These are phyloP conservation scores for Aspergillus nanangensis DNA, from an alignment of 495 filamentous ascomycete species.

Conservation along the genomic window DNA sequence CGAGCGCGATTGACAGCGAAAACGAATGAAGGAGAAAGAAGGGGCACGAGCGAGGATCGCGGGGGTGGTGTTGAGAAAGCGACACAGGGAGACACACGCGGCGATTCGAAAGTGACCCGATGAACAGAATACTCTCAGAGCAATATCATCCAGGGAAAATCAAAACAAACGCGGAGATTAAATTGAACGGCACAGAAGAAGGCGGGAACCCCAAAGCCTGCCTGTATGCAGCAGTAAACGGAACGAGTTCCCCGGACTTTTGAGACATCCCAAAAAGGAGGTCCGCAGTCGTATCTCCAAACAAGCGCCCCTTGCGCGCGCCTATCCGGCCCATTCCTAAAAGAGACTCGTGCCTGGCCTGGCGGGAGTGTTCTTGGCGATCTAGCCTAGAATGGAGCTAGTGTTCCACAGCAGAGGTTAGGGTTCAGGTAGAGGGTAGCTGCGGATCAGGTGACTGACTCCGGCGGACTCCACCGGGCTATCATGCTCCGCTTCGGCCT, in stretches of 20 bases:
- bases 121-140: constrained; percentile 32
- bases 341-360: constrained; percentile 16
- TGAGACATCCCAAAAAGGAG: constrained; percentile 29
- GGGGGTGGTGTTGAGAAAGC: constrained; percentile 7
- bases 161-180: constrained; percentile 15
- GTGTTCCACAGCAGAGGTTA: background rate
- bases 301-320: constrained; percentile 45
- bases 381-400: background rate
- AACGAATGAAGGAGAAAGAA: constrained; percentile 12
- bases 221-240: constrained; percentile 8
- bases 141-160: constrained; percentile 11
- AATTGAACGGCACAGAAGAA: constrained; percentile 13
- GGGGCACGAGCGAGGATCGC: constrained; percentile 22
- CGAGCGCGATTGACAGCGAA: constrained; percentile 6
- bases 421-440: background rate
- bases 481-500: background rate
- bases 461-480: no score
- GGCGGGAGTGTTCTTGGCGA: background rate
- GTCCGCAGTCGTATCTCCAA: constrained; percentile 16
- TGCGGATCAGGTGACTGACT: constrained; percentile 7
- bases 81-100: background rate
- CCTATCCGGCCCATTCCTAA: constrained; percentile 19
- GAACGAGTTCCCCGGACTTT: constrained; percentile 30
- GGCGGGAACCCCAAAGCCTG: background rate
- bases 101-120: background rate